Conservation (phyloP, 2,329 filamentous ascomycete genomes). For the Aureobasidium sp. region DNA sequence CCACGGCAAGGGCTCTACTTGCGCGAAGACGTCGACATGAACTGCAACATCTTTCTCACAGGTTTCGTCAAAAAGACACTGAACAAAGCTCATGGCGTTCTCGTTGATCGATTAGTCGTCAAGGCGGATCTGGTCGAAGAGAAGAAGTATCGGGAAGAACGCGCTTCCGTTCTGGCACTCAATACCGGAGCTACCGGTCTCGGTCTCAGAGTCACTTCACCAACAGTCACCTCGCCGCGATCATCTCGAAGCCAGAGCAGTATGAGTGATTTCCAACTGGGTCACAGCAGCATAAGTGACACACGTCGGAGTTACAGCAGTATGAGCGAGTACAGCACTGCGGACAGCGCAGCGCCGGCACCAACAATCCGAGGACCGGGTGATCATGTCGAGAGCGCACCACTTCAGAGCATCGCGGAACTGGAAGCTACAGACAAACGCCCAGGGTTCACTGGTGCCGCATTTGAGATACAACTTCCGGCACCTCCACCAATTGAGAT, state of each 20-base stretch:
- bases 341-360: not conserved
- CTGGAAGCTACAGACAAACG: not conserved
- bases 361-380: not conserved
- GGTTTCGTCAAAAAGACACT: constrained; percentile 76
- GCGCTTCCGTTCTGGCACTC: not conserved
- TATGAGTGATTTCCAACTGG: not conserved
- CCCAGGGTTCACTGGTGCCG: not conserved
- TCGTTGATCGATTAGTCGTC: constrained; percentile 48
- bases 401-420: constrained; percentile 4
- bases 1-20: constrained; percentile 67
- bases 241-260: not conserved
- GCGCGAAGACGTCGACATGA: constrained; percentile 77
- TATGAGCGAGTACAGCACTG: constrained; percentile 1
- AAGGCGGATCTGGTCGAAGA: constrained; percentile 17
- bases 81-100: constrained; percentile 61
- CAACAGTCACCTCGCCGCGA: not conserved
- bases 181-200: not conserved
- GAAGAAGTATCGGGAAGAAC: constrained; percentile 9
- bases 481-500: constrained; percentile 1
- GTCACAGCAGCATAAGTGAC: not conserved
- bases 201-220: not conserved
- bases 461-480: not conserved
- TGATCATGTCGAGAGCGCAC: not conserved
- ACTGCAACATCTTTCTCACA: constrained; percentile 68
- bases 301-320: not conserved